These are phyloP conservation scores for Pisolithus tinctorius DNA, from an alignment of 768 basidiomycete genomes.

Conservation along the genomic window DNA sequence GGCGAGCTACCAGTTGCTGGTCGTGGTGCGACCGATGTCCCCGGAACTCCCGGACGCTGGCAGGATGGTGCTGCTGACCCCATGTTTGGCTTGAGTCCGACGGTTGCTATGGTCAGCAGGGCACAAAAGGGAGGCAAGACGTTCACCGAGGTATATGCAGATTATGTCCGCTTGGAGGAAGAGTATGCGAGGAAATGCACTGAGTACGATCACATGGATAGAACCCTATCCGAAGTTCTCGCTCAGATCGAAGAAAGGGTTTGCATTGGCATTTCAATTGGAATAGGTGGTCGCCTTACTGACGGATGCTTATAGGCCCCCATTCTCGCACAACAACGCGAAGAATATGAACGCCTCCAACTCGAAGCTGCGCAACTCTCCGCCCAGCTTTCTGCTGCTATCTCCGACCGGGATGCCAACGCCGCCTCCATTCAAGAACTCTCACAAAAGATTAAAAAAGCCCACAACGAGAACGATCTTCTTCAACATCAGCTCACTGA, in stretches of 20 bases:
- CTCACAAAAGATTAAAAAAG: constrained; percentile 55
- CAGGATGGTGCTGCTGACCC: constrained; percentile 41
- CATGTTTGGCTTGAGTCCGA: constrained; percentile 74
- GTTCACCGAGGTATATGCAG: constrained; percentile 91
- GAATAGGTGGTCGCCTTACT: neutral
- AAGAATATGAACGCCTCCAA: constrained; percentile 80
- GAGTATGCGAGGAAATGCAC: constrained; percentile 70
- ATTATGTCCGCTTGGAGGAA: constrained; percentile 82
- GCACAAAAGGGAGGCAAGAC: constrained; percentile 80
- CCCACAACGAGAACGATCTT: constrained; percentile 55
- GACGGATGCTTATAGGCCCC: constrained; percentile 59
- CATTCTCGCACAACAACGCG: constrained; percentile 80
- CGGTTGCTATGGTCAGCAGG: constrained; percentile 78
- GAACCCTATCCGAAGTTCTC: constrained; percentile 70
- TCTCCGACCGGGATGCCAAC: constrained; percentile 69
- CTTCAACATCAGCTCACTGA: constrained; percentile 74
- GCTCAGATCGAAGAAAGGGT: constrained; percentile 90
- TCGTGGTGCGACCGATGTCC: constrained; percentile 28
- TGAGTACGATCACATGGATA: constrained; percentile 82
- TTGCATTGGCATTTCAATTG: neutral
- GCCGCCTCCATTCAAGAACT: constrained; percentile 49
- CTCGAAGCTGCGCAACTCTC: constrained; percentile 77
- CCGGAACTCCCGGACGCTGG: constrained; percentile 38
- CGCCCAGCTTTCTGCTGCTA: constrained; percentile 66
- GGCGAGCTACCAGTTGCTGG: constrained; percentile 62